Percentiles rank a stretch among this genome's conserved stretches.
phyloP scores from a whole-genome alignment of 176 grass and related monocot species.

The Luzula sylvatica region DNA sequence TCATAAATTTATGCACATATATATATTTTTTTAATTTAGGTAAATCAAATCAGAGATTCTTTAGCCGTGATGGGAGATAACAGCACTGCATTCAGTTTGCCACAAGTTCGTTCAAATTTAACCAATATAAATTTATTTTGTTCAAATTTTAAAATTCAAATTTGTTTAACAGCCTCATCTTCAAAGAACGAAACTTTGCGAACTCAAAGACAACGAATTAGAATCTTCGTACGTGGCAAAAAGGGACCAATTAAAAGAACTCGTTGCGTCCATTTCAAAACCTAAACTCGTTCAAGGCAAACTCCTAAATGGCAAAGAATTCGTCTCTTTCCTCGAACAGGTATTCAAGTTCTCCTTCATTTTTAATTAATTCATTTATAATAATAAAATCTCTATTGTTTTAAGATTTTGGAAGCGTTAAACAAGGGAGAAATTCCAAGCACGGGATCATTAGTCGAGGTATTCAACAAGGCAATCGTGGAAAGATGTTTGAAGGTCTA shows the following conservation, averaged over 20 bases:
- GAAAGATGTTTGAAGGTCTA: conserved; percentile 79
- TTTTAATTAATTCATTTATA: neutral
- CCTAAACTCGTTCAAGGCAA: conserved; percentile 83
- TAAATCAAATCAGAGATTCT: conserved; percentile 96
- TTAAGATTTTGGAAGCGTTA: conserved; percentile 83
- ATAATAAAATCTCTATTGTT: neutral
- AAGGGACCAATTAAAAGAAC: conserved; percentile 67
- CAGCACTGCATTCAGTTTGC: conserved; percentile 91
- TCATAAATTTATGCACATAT: conserved; percentile 8
- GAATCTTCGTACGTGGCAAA: conserved; percentile 58
- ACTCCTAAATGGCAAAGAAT: conserved; percentile 75
- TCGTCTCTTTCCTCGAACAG: conserved; percentile 75
- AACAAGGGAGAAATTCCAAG: conserved; percentile 97
- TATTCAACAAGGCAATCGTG: conserved; percentile 90
- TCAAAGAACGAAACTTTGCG: conserved; percentile 92
- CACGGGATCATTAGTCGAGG: conserved; percentile 80
- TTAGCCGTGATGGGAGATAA: conserved; percentile 82
- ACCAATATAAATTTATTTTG: too few species aligned
- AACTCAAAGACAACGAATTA: conserved; percentile 64
- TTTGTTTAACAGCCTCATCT: conserved; percentile 73
- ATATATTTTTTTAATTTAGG: conserved; percentile 34
- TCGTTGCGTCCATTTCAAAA: conserved; percentile 65
- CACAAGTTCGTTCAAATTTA: conserved; percentile 80
- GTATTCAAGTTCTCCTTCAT: conserved; percentile 20
- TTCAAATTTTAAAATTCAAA: neutral